A percentile compares a stretch with the other conserved stretches of the same genome.
These are phyloP conservation scores for Alternaria ethzedia DNA, from an alignment of 2,329 filamentous ascomycete species.

Conservation along the genomic window DNA sequence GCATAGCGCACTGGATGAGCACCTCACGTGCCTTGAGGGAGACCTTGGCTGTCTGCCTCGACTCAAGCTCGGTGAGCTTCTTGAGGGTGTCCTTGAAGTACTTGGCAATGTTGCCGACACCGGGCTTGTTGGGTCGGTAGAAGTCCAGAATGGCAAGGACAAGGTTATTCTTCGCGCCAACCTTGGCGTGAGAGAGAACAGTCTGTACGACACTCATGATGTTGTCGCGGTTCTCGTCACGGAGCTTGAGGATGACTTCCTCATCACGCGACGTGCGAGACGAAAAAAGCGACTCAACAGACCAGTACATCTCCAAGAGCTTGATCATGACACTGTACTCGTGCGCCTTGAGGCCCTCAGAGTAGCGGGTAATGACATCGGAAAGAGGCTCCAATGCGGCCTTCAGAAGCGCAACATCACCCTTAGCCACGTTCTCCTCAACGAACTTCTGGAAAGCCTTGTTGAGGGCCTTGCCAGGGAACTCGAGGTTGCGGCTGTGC, in stretches of 20 bases:
- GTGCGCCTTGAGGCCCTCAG: slow-evolving; percentile 86
- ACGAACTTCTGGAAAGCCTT: slow-evolving; percentile 89
- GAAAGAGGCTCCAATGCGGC: slow-evolving; percentile 75
- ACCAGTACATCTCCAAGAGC: slow-evolving; percentile 81
- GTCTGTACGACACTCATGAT: slow-evolving; percentile 83
- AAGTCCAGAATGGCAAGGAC: slow-evolving; percentile 89
- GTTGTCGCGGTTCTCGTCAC: slow-evolving; percentile 96
- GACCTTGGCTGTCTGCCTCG: slow-evolving; percentile 87
- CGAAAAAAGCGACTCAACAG: slow-evolving; percentile 86
- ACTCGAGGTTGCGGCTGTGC: slow-evolving; percentile 78
- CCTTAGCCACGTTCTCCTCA: slow-evolving; percentile 78
- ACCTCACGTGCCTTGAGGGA: slow-evolving; percentile 96
- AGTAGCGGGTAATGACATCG: slow-evolving; percentile 79
- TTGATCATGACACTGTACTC: slow-evolving; percentile 83
- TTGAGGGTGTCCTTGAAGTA: slow-evolving; percentile 83
- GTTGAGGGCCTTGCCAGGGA: slow-evolving; percentile 85
- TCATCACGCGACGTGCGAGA: slow-evolving; percentile 86
- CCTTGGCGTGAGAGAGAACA: slow-evolving; percentile 91
- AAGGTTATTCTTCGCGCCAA: slow-evolving; percentile 92
- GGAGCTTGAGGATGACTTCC: slow-evolving; percentile 88
- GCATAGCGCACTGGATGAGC: slow-evolving; percentile 94
- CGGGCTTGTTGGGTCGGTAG: slow-evolving; percentile 93
- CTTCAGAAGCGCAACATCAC: slow-evolving; percentile 76
- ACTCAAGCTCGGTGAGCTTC: slow-evolving; percentile 89
- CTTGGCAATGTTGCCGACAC: slow-evolving; percentile 85